Evolutionary conservation across 257 asterid genomes (phyloP).

Genomic region (Euphrasia confusa): DNA sequence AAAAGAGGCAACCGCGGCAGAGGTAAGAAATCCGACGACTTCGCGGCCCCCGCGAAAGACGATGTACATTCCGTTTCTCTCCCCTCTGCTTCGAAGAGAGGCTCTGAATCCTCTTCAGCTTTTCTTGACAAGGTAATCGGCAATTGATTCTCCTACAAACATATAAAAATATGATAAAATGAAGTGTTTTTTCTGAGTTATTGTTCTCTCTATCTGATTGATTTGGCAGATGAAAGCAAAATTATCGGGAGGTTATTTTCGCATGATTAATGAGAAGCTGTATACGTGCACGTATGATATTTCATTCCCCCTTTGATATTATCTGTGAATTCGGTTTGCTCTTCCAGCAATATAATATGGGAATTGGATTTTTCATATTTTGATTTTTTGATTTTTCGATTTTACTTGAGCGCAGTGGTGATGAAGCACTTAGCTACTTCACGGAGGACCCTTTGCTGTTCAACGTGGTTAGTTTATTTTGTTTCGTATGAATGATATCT

Average conservation of each 20-base stretch:
- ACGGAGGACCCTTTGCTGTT: constrained; percentile 64
- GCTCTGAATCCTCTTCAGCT: constrained; percentile 47
- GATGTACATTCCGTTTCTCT: constrained; percentile 23
- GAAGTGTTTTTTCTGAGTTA: neutral
- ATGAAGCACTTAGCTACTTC: constrained; percentile 67
- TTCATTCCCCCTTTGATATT: neutral
- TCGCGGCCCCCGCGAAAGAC: constrained; percentile 13
- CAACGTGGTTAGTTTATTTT: constrained; percentile 51
- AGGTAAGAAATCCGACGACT: constrained; percentile 23
- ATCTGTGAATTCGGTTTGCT: neutral
- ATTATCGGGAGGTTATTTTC: constrained; percentile 77
- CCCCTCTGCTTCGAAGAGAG: constrained; percentile 28
- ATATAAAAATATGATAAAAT: neutral
- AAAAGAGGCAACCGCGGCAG: constrained; percentile 38
- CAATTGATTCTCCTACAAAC: neutral
- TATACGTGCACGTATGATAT: constrained; percentile 70
- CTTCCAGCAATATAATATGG: neutral
- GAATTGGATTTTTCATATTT: neutral
- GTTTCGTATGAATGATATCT: neutral
- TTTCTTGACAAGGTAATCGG: constrained; percentile 65
- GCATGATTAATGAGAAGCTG: constrained; percentile 83
- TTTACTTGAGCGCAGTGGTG: constrained; percentile 44
- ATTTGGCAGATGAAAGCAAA: constrained; percentile 69
- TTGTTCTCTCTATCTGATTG: neutral
- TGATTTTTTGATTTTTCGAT: neutral